A percentile compares a stretch with the other conserved stretches of the same genome.
These are phyloP conservation scores for Tylopilus intermedius DNA, from an alignment of 768 basidiomycete genomes.

Conservation along the genomic window DNA sequence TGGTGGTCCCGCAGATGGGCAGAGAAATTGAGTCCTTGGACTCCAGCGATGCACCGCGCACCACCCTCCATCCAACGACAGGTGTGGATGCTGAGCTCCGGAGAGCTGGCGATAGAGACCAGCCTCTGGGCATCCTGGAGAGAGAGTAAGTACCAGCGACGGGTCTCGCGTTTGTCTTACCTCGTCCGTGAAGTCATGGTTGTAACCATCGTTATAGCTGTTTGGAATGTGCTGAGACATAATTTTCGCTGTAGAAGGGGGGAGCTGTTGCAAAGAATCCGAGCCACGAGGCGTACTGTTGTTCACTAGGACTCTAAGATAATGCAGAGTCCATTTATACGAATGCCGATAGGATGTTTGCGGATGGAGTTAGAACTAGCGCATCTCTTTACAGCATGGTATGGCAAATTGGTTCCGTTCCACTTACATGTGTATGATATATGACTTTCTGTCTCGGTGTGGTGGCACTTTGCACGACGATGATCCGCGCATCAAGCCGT, in stretches of 20 bases:
- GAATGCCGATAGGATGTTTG: not conserved
- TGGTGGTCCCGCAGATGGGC: conserved; percentile 20
- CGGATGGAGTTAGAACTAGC: not conserved
- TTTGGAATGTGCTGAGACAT: conserved; percentile 21
- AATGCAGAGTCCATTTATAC: conserved; percentile 17
- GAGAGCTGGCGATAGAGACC: conserved; percentile 26
- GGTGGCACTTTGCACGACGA: conserved; percentile 5
- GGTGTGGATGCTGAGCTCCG: conserved; percentile 21
- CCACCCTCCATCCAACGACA: conserved; percentile 21
- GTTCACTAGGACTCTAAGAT: not conserved
- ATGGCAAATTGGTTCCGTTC: conserved; percentile 15
- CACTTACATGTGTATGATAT: conserved; percentile 15
- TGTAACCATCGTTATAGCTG: conserved; percentile 20
- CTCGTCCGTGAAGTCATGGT: conserved; percentile 30
- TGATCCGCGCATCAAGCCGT: not conserved
- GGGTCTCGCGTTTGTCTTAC: conserved; percentile 4
- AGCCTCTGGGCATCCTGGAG: conserved; percentile 22
- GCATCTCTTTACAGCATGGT: conserved; percentile 25
- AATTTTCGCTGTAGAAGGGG: not conserved
- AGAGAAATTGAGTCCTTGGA: conserved; percentile 18
- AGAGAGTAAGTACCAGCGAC: conserved; percentile 8
- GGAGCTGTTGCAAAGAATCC: not conserved
- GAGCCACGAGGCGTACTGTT: not conserved
- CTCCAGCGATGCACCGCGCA: conserved; percentile 6
- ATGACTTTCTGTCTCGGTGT: conserved; percentile 5